Evolutionary conservation across 495 filamentous ascomycete species (phyloP).

Genomic region (Aspergillus nidulans): DNA sequence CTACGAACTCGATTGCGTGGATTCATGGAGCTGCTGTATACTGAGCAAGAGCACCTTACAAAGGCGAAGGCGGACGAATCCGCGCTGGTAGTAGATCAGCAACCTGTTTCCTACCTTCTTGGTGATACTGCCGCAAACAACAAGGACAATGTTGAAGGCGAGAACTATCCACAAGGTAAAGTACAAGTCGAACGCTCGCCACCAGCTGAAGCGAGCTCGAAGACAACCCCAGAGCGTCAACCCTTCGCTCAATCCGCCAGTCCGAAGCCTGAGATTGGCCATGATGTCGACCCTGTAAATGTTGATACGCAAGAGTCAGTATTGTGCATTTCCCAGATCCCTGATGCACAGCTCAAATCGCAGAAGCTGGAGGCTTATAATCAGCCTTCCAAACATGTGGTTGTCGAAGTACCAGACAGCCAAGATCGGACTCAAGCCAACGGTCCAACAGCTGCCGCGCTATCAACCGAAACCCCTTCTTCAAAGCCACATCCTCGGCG

Average conservation of each 20-base stretch:
- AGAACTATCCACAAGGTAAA: background rate
- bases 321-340: background rate
- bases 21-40: constrained; percentile 46
- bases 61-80: constrained; percentile 9
- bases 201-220: background rate
- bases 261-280: background rate
- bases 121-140: constrained; percentile 8
- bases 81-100: constrained; percentile 27
- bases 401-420: constrained; percentile 33
- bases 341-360: background rate
- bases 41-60: constrained; percentile 38
- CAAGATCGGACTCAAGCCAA: constrained; percentile 19
- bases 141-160: background rate
- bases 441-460: background rate
- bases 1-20: constrained; percentile 52
- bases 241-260: background rate
- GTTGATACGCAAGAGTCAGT: background rate
- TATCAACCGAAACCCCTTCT: background rate
- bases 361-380: background rate
- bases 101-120: constrained; percentile 35
- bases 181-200: background rate
- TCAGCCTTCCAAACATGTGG: constrained; percentile 6
- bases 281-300: background rate
- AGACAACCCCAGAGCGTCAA: background rate
- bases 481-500: background rate